Conservation (phyloP, 2,329 filamentous ascomycete species). For the Fusarium xylarioides region DNA sequence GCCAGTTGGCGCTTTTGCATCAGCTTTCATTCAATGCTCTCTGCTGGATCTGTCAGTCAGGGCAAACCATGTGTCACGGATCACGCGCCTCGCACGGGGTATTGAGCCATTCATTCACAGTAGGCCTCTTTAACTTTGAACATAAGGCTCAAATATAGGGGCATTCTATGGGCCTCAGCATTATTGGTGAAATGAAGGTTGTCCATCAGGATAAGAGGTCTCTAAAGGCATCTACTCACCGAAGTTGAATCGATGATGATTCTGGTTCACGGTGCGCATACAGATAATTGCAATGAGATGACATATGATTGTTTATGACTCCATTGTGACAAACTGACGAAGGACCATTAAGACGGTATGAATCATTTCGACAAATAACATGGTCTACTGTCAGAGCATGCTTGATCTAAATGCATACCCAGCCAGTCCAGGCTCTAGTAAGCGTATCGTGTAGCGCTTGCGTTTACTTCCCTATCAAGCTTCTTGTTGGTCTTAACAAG, state of each 20-base stretch:
- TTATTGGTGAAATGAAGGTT: neutral
- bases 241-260: accelerated
- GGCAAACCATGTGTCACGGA: neutral
- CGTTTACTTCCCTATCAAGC: constrained; percentile 30
- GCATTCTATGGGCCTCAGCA: too few species aligned
- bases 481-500: constrained; percentile 39
- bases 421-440: constrained; percentile 1
- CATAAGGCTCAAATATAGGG: too few species aligned
- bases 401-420: accelerated
- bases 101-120: too few species aligned
- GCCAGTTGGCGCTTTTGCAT: neutral
- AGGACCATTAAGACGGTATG: neutral
- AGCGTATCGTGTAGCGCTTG: constrained; percentile 22
- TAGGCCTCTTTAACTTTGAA: neutral
- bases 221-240: too few species aligned
- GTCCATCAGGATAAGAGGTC: neutral
- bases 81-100: too few species aligned
- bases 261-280: neutral
- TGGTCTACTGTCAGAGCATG: neutral
- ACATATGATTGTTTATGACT: neutral
- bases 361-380: too few species aligned
- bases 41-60: too few species aligned
- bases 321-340: neutral
- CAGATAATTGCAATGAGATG: neutral
- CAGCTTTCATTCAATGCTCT: neutral